Conservation (phyloP, 768 basidiomycete genomes). For the Coprinopsis marcescibilis region DNA sequence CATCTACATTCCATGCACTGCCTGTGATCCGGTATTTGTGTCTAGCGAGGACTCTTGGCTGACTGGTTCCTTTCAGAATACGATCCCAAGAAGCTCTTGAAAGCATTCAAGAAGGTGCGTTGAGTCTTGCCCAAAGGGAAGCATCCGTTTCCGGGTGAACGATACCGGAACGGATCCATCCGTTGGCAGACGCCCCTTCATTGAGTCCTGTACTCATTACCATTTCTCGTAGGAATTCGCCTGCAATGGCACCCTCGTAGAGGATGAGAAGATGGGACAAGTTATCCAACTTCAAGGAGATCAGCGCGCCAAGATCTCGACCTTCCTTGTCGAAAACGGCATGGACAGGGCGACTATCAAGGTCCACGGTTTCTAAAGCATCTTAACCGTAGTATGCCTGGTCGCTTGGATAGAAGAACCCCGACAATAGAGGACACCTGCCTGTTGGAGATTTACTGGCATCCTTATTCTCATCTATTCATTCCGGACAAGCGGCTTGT, state of each 20-base stretch:
- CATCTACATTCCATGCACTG: neutral
- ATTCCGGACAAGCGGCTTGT: too few species aligned
- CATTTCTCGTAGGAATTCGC: constrained; percentile 81
- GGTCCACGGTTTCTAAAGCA: constrained; percentile 75
- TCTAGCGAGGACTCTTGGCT: constrained; percentile 1
- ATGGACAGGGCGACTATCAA: constrained; percentile 75
- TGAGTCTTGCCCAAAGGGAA: neutral
- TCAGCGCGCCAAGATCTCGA: constrained; percentile 86
- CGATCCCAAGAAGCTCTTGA: constrained; percentile 95
- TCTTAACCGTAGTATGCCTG: neutral
- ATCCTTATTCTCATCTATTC: too few species aligned
- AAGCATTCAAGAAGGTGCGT: constrained; percentile 95
- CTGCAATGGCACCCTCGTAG: constrained; percentile 95
- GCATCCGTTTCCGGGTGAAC: too few species aligned
- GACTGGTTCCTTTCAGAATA: constrained; percentile 55
- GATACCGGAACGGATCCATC: too few species aligned
- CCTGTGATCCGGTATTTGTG: neutral
- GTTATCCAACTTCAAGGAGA: constrained; percentile 99
- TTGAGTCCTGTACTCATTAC: neutral
- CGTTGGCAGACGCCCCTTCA: too few species aligned
- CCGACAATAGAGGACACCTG: too few species aligned
- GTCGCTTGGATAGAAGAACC: too few species aligned
- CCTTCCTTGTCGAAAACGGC: constrained; percentile 81
- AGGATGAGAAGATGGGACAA: constrained; percentile 92
- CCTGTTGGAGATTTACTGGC: too few species aligned